Percentiles rank a stretch among this genome's conserved stretches.
Evolutionary conservation across 495 filamentous ascomycete genomes (phyloP).

Genomic region (Penicillium parvum): DNA sequence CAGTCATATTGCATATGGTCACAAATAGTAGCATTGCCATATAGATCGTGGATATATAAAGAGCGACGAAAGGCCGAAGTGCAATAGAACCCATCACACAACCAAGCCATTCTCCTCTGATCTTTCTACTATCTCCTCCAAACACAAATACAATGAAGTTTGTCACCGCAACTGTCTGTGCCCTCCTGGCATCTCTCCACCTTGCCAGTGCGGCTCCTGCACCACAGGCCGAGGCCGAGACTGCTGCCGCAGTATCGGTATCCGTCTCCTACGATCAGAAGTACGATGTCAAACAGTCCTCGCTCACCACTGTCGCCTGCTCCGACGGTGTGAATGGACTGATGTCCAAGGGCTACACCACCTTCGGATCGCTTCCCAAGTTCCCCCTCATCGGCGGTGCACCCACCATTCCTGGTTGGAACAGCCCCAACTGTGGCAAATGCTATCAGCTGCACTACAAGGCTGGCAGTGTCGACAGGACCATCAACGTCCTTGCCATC

Average conservation of each 20-base stretch:
- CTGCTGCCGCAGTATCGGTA: neutral
- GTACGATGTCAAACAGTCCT: constrained; percentile 34
- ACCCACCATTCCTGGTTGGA: constrained; percentile 55
- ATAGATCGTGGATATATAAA: constrained; percentile 15
- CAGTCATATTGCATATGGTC: neutral
- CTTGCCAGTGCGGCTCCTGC: constrained; percentile 14
- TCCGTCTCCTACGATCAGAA: constrained; percentile 33
- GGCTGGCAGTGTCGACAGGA: constrained; percentile 35
- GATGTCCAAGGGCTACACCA: constrained; percentile 63
- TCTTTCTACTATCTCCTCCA: neutral
- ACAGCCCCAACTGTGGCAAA: constrained; percentile 58
- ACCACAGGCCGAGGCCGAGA: neutral
- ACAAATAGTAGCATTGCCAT: constrained; percentile 8
- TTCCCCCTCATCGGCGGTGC: constrained; percentile 64
- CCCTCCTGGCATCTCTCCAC: constrained; percentile 17
- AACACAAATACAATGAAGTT: constrained; percentile 17
- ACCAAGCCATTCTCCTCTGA: neutral
- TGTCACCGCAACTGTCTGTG: constrained; percentile 13
- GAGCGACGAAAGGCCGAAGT: no score
- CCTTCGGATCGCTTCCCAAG: constrained; percentile 50
- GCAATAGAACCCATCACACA: no score
- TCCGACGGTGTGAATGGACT: constrained; percentile 57
- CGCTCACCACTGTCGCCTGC: constrained; percentile 58
- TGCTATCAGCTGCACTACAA: constrained; percentile 63
- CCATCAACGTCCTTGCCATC: constrained; percentile 62